Evolutionary conservation across 2,329 filamentous ascomycete genomes (phyloP), one percentile per base, ranked within the genome.

Genomic region (Fusarium robinianum): DNA sequence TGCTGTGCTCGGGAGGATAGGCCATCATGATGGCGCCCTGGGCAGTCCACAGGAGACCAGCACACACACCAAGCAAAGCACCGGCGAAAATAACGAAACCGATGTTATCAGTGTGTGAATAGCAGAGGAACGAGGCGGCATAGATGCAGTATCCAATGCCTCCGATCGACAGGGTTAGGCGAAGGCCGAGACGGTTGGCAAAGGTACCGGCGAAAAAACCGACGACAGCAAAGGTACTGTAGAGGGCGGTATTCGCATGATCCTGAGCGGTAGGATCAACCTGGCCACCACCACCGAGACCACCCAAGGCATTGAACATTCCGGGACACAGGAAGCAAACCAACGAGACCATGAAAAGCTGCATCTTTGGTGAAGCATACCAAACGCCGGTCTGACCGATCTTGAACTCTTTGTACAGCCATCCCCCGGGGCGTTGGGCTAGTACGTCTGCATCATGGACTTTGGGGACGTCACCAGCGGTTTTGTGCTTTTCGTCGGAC

Each of bases 21-120:
- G 87, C 84, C 82, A 95, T 92, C 85, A 92, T 91, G 63, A 92
- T 88, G 46, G 87, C 84, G 47, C 88, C 88, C 70, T 92, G 88
- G 1, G 86, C 88, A 22, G 85, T 85, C 88, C 88, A 94, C 24
- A 94, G 75, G 25, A 92, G 75, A 63, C 86, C 88, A 32, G 88
- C 88, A 63, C 87, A 91, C 44, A 89, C 72, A 68, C 88, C 88
- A 32, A 91, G 80, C 49, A 89, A 77, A 11, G 83, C 84, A 56
- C 88, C 88, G 5, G 88, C 81, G 58, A 91, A 90, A 58, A 87
- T 81, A 63, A 84, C 82, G 69, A 89, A 91, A 48, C 84, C 85
- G 47, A 77, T 70, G 63, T 86, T 86, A 40, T 73, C 43, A 15
- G 75, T 87, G 70, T 89, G 85, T 60, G 80, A 83, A 70, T 84